phyloP scores from a whole-genome alignment of 805 yeast genomes.

The Yamadazyma tumulicola region DNA sequence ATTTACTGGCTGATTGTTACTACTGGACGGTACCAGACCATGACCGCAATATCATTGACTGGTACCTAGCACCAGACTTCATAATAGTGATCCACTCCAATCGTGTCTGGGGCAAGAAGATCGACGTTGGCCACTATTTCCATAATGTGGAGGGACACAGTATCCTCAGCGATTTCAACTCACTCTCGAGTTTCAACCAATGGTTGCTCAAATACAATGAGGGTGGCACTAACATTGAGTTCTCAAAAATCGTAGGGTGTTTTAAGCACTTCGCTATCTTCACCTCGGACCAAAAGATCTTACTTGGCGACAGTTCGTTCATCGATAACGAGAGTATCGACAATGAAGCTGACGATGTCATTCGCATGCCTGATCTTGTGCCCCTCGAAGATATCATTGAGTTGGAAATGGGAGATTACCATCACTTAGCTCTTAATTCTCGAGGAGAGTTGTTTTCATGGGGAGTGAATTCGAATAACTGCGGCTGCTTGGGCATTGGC shows the following conservation, averaged over 20 bases:
- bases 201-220: constrained; percentile 23
- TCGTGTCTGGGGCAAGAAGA: constrained; percentile 7
- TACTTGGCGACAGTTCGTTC: constrained; percentile 29
- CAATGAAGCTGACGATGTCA: constrained; percentile 10
- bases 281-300: constrained; percentile 45
- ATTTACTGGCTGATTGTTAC: constrained; percentile 27
- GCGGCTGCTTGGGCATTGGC: constrained; percentile 74
- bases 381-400: constrained; percentile 40
- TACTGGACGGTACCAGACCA: constrained; percentile 42
- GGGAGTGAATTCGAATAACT: constrained; percentile 60
- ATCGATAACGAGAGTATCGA: constrained; percentile 1
- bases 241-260: constrained; percentile 54
- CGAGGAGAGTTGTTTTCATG: constrained; percentile 58
- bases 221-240: constrained; percentile 22
- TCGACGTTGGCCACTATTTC: constrained; percentile 15
- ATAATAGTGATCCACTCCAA: constrained; percentile 45
- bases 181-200: constrained; percentile 17
- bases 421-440: constrained; percentile 56
- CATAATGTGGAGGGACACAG: constrained; percentile 11
- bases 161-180: constrained; percentile 9
- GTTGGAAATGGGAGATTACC: constrained; percentile 70
- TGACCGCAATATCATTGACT: constrained; percentile 44
- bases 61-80: constrained; percentile 50
- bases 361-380: constrained; percentile 36
- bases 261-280: constrained; percentile 54